A percentile compares a stretch with the other conserved stretches of the same genome.
Evolutionary conservation across 2,329 filamentous ascomycete genomes (phyloP).

Genomic region (Trichoderma sp.): DNA sequence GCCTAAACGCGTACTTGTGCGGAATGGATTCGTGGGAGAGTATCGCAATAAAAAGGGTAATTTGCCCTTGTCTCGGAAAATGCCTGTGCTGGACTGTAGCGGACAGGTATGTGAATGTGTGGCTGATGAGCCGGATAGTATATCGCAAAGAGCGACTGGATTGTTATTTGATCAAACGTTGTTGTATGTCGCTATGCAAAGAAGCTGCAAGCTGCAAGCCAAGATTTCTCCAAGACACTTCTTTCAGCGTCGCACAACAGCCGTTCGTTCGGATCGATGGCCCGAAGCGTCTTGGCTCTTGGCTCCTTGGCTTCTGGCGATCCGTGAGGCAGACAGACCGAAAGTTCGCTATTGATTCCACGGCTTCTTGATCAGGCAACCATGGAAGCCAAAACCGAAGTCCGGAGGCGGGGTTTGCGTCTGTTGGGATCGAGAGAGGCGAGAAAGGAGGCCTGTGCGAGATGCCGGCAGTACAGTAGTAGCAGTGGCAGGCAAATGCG

Average conservation of each 20-base stretch:
- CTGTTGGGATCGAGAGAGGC: not conserved
- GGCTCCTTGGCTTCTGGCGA: not conserved
- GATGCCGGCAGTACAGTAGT: not conserved
- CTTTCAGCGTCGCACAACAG: constrained; percentile 3
- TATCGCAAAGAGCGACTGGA: not conserved
- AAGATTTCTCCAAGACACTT: not conserved
- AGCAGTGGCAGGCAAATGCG: not conserved
- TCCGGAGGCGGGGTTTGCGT: not conserved
- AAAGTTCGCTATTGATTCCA: not conserved
- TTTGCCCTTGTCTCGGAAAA: not conserved
- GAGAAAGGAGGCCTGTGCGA: constrained; percentile 12
- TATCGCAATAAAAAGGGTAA: not conserved
- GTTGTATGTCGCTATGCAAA: not conserved
- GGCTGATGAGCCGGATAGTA: not conserved
- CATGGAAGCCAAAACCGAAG: not conserved
- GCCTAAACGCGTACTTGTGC: constrained; percentile 4
- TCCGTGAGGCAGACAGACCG: not conserved
- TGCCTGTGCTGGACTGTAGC: not conserved
- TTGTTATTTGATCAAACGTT: not conserved
- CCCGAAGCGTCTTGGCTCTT: not conserved
- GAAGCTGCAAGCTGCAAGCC: not conserved
- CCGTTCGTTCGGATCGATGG: not conserved
- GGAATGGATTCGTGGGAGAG: not conserved
- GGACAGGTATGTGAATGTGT: not conserved
- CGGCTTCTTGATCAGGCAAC: not conserved